Percentiles rank a stretch among this genome's conserved stretches.
phyloP scores from a whole-genome alignment of 2,329 filamentous ascomycete genomes.

The Metarhizium anisopliae region DNA sequence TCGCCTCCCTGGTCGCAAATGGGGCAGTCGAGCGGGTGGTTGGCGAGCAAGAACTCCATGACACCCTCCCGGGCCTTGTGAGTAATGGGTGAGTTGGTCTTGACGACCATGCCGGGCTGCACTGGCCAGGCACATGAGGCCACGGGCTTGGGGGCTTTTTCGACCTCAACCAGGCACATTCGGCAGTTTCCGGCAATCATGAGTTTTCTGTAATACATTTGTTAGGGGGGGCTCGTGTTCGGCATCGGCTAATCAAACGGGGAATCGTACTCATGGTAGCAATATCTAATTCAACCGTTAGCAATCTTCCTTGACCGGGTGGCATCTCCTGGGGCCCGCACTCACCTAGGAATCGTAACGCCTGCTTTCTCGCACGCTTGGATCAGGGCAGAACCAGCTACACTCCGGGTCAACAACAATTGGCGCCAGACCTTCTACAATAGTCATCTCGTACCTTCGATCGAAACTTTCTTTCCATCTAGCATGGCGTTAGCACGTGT shows the following conservation, averaged over 20 bases:
- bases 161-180: slow-evolving; percentile 99
- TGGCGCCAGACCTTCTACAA: slow-evolving; percentile 10
- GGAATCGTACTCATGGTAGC: slow-evolving; percentile 83
- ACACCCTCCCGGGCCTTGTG: slow-evolving; percentile 98
- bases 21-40: slow-evolving; percentile 92
- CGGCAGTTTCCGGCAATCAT: slow-evolving; percentile 99
- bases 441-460: slow-evolving; percentile 63
- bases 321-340: not conserved
- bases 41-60: slow-evolving; percentile 96
- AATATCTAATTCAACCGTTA: slow-evolving; percentile 59
- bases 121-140: slow-evolving; percentile 99
- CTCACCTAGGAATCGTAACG: slow-evolving; percentile 70
- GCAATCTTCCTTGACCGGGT: not conserved
- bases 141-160: slow-evolving; percentile 90
- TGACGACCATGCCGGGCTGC: slow-evolving; percentile 97
- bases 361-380: slow-evolving; percentile 99
- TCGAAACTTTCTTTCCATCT: slow-evolving; percentile 98
- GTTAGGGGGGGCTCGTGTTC: slow-evolving; percentile 31
- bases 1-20: slow-evolving; percentile 99
- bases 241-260: slow-evolving; percentile 10
- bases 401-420: slow-evolving; percentile 26
- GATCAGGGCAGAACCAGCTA: slow-evolving; percentile 92
- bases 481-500: slow-evolving; percentile 22
- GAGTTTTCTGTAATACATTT: slow-evolving; percentile 60
- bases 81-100: slow-evolving; percentile 90